Evolutionary conservation across 257 asterid genomes (phyloP), one percentile per base, ranked within the genome.

Genomic region (Lycium ferocissimum): DNA sequence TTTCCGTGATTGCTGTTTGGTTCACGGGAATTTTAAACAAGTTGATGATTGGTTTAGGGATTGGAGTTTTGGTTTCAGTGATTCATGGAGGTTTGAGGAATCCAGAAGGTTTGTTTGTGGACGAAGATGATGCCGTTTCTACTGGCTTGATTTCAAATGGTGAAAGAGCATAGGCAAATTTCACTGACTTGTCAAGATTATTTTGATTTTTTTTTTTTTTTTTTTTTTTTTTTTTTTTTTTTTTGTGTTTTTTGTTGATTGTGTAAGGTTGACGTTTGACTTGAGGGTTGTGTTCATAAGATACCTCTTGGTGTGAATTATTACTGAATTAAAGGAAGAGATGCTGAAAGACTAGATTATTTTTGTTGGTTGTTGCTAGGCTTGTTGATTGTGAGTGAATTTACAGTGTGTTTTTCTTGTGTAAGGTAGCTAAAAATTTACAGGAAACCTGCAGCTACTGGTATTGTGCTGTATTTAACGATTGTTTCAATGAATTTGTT

Each of bases 51-150:
- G 97, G 98, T 40, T 85, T 92, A 66, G 87, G 86, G 54, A 78
- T 86, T 11, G 98, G 99, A 73, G 80, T 92, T 18, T 43, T 92
- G 79, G 71, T 92, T 38, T 61, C 90, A 5, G 81, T 81, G 17
- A 76, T 89, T 56, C 97, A 94, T 79, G 98, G 94, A 35, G 87
- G 90, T 1, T 82, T 91, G 87, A 95, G 97, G 75, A 91, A 91
- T 81, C 86, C 97, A 0, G 96, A 94, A 58, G 97, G 94, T 1
- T 86, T 92, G 47, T 94, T 91, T 82, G 92, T 94, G 11, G 98
- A 95, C 84, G 96, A 93, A 82, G 80, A 89, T 86, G 94, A 89
- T 43, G 98, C 96, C 89, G 92, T 89, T 38, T 85, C 90, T 0
- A 83, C 70, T 40, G 99, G 95, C 2, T 86, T 95, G 94, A 82